Conservation (phyloP, 1,284 basidiomycete genomes). For the Apiotrichum siamense region DNA sequence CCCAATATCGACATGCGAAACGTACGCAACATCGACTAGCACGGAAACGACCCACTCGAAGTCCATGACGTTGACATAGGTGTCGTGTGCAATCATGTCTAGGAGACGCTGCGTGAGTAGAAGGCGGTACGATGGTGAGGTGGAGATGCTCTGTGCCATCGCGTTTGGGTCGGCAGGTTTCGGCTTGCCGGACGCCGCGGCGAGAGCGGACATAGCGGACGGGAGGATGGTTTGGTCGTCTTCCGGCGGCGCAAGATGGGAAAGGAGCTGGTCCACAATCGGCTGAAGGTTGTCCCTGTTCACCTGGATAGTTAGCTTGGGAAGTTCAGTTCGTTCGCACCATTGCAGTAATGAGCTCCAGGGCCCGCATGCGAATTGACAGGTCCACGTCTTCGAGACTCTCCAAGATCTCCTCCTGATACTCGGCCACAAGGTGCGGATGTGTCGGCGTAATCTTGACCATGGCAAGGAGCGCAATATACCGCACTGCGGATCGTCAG, state of each 20-base stretch:
- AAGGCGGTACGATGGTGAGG: constrained; percentile 70
- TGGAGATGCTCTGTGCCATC: constrained; percentile 42
- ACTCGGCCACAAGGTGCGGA: constrained; percentile 81
- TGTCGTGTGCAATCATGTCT: constrained; percentile 70
- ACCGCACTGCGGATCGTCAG: constrained; percentile 67
- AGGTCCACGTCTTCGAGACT: constrained; percentile 91
- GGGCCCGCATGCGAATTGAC: constrained; percentile 87
- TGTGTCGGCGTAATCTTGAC: constrained; percentile 93
- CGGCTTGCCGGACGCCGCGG: constrained; percentile 22
- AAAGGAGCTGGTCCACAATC: constrained; percentile 78
- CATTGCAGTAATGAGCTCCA: constrained; percentile 91
- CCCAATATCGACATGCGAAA: constrained; percentile 72
- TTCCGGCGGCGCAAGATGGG: constrained; percentile 69
- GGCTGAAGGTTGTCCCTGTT: constrained; percentile 76
- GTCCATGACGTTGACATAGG: constrained; percentile 80
- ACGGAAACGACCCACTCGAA: constrained; percentile 97
- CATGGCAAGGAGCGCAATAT: constrained; percentile 90
- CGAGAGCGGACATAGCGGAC: constrained; percentile 31
- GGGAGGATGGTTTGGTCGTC: constrained; percentile 25
- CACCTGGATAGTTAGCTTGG: constrained; percentile 54
- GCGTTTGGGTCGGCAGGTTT: constrained; percentile 21
- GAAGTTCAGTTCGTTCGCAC: constrained; percentile 49
- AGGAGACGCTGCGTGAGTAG: constrained; percentile 74
- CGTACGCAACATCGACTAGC: constrained; percentile 78
- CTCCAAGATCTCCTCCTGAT: constrained; percentile 84